Percentiles rank a stretch among this genome's conserved stretches.
phyloP scores from a whole-genome alignment of 371 early-diverging fungal genomes.

The Lichtheimia hyalospora region DNA sequence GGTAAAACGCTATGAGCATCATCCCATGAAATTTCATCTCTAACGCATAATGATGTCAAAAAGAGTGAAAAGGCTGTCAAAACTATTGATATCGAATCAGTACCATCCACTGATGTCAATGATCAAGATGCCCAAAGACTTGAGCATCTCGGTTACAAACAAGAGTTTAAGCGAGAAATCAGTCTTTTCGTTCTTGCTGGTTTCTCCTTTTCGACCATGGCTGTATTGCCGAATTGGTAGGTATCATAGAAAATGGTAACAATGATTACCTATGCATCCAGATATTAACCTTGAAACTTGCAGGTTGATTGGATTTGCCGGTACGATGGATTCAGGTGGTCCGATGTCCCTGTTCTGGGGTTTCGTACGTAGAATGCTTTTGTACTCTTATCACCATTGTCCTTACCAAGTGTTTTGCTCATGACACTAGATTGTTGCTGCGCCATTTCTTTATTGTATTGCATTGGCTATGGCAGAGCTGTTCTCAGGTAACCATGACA shows the following conservation, averaged over 20 bases:
- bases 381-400: too few relatives aligned
- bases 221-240: conserved; percentile 34
- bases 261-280: conserved; percentile 3
- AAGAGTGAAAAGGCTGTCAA: too few relatives aligned
- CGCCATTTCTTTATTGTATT: conserved; percentile 38
- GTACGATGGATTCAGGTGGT: conserved; percentile 16
- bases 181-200: conserved; percentile 31
- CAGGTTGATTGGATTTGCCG: conserved; percentile 19
- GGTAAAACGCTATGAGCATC: too few relatives aligned
- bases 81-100: too few relatives aligned
- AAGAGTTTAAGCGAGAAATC: conserved; percentile 30
- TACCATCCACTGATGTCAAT: too few relatives aligned
- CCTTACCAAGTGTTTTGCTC: too few relatives aligned
- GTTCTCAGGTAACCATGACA: conserved; percentile 20
- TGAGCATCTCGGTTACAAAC: conserved; percentile 27
- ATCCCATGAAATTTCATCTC: too few relatives aligned
- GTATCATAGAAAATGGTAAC: background rate
- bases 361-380: conserved; percentile 11
- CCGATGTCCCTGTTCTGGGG: conserved; percentile 18
- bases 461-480: conserved; percentile 43
- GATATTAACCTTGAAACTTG: background rate
- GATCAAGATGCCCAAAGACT: conserved; percentile 22
- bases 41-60: too few relatives aligned
- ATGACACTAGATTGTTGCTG: conserved; percentile 24
- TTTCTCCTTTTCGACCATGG: conserved; percentile 36